Evolutionary conservation across 768 basidiomycete species (phyloP), one percentile per base, ranked within the genome.

Genomic region (Coprinellus micaceus): DNA sequence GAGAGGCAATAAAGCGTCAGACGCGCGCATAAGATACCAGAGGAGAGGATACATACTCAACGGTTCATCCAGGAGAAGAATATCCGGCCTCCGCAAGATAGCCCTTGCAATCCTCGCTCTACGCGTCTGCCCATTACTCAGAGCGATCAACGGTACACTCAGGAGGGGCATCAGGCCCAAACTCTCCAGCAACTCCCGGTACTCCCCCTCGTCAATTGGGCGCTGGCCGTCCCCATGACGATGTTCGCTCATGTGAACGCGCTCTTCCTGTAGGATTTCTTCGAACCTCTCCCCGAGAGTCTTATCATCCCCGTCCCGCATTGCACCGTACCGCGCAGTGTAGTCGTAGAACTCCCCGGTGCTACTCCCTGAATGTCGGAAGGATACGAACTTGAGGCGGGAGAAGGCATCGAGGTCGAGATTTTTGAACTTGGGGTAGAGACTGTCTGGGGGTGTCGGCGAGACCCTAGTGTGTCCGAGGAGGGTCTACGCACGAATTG

Each of bases 51-150:
- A 77, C 86, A 56, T 61, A 93, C 92, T 92, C 36, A 94, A 75
- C 0, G 94, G 95, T 68, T 98, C 96, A 58, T 97, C 94, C n/a
- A 98, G 76, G 6, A 98, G 69, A 22, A 98, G 66, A 19, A 98
- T 66, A 58, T 86, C 80, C 0, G 94, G 92, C 44, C 80, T 77
- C 17, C 69, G 74, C 29, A 98, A 66, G 9, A 98, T 69, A 0
- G 90, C 89, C 60, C 86, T 83, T 9, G 90, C 77, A 46, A 99
- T 89, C 44, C 94, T 75, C 4, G 94, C 94, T 17, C 92, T 74
- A 37, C 95, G 74, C 28, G 88, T 98, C 74, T 99, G 95, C 0
- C 96, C 96, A 64, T 95, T 96, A 59, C 89, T 91, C 51, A 98
- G 68, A 0, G 91, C 91, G 7, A 98, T 77, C 3, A 91, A 67